Percentiles rank a stretch among this genome's conserved stretches.
Evolutionary conservation across 345 rosid genomes (phyloP).

Genomic region (Punica granatum): DNA sequence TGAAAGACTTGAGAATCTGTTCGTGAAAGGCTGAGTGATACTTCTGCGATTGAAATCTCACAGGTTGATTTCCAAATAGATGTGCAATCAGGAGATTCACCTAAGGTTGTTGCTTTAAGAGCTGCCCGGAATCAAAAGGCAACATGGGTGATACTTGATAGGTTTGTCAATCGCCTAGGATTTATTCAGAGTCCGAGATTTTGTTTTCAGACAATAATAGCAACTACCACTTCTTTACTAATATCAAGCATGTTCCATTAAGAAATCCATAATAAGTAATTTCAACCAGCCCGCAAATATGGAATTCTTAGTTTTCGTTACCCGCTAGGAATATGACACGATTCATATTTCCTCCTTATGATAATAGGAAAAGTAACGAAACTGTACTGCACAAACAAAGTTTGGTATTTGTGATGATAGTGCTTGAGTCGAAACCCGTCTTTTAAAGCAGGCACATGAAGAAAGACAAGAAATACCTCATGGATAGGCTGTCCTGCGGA

Average conservation of each 20-base stretch:
- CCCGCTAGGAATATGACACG: neutral
- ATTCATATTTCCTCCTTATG: neutral
- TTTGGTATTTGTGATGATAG: neutral
- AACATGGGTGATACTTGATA: slow-evolving; percentile 53
- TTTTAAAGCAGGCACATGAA: slow-evolving; percentile 44
- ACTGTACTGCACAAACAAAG: neutral
- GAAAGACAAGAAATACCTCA: slow-evolving; percentile 35
- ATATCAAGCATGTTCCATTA: neutral
- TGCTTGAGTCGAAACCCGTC: neutral
- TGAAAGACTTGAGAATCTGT: neutral
- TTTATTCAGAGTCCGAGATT: neutral
- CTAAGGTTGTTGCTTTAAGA: slow-evolving; percentile 24
- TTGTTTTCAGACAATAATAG: no score
- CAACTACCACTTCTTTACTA: neutral
- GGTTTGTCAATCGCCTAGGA: slow-evolving; percentile 19
- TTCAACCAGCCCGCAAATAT: neutral
- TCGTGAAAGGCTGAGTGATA: neutral
- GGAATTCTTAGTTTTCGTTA: neutral
- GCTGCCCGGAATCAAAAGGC: slow-evolving; percentile 33
- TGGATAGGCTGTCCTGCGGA: slow-evolving; percentile 45
- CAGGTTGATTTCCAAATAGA: slow-evolving; percentile 38
- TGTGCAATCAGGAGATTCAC: slow-evolving; percentile 28
- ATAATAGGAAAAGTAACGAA: neutral
- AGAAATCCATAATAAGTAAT: neutral
- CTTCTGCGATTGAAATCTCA: slow-evolving; percentile 7